These are phyloP conservation scores for Teunomyces pallodes DNA, from an alignment of 805 yeast genomes.

Conservation along the genomic window DNA sequence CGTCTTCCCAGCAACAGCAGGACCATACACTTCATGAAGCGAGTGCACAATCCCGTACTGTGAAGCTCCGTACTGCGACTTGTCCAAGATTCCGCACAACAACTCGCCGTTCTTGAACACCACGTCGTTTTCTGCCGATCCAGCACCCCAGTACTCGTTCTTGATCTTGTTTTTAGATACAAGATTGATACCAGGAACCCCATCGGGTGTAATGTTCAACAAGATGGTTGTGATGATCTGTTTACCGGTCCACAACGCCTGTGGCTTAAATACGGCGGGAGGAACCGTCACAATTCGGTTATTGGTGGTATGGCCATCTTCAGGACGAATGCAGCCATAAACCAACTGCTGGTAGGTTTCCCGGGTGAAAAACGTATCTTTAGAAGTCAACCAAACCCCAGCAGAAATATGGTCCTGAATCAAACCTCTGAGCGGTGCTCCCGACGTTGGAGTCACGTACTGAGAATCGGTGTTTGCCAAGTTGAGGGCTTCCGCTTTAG, in stretches of 20 bases:
- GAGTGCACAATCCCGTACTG: slow-evolving; percentile 97
- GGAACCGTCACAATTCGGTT: slow-evolving; percentile 73
- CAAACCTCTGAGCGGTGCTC: slow-evolving; percentile 96
- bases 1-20: slow-evolving; percentile 83
- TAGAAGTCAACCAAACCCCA: slow-evolving; percentile 96
- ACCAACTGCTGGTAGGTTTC: slow-evolving; percentile 91
- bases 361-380: slow-evolving; percentile 87
- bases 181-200: slow-evolving; percentile 89
- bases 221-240: slow-evolving; percentile 92
- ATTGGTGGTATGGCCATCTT: slow-evolving; percentile 89
- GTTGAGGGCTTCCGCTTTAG: slow-evolving; percentile 91
- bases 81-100: slow-evolving; percentile 89
- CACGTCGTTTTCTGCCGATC: slow-evolving; percentile 82
- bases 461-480: slow-evolving; percentile 97
- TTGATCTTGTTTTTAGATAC: slow-evolving; percentile 83
- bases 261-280: slow-evolving; percentile 86
- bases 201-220: slow-evolving; percentile 80
- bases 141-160: slow-evolving; percentile 90
- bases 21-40: slow-evolving; percentile 92
- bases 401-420: slow-evolving; percentile 99
- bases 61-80: slow-evolving; percentile 97
- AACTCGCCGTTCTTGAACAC: slow-evolving; percentile 84
- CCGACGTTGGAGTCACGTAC: slow-evolving; percentile 96
- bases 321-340: slow-evolving; percentile 94
- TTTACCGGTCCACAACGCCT: slow-evolving; percentile 95